These are phyloP conservation scores for Vanilla planifolia DNA, from an alignment of 106 monocot genomes.

Conservation along the genomic window DNA sequence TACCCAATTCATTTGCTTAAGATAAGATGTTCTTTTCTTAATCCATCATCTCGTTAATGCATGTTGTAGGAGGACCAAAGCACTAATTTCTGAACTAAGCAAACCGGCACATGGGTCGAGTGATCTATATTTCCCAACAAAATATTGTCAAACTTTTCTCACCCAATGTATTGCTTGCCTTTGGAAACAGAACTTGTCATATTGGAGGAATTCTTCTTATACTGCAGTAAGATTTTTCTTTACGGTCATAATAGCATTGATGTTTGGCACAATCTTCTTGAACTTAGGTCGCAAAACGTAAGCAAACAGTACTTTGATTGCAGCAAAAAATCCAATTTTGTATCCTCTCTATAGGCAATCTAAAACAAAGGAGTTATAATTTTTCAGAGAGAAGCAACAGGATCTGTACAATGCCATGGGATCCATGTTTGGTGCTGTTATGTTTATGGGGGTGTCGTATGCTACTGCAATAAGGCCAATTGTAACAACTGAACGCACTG, in stretches of 20 bases:
- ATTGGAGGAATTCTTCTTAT: slow-evolving; percentile 33
- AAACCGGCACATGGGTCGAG: slow-evolving; percentile 11
- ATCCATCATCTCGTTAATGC: background rate
- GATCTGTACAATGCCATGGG: slow-evolving; percentile 48
- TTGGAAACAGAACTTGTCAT: slow-evolving; percentile 26
- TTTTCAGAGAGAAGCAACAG: slow-evolving; percentile 8
- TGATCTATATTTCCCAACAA: slow-evolving; percentile 20
- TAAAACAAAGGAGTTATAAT: background rate
- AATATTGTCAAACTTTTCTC: slow-evolving; percentile 10
- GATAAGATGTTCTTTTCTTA: background rate
- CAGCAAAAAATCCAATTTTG: too few relatives aligned
- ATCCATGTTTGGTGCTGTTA: slow-evolving; percentile 43
- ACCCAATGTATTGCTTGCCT: slow-evolving; percentile 27
- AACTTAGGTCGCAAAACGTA: slow-evolving; percentile 21
- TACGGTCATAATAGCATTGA: slow-evolving; percentile 16
- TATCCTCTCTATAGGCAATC: background rate
- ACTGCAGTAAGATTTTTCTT: slow-evolving; percentile 20
- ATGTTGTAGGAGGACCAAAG: slow-evolving; percentile 18
- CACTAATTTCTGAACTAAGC: slow-evolving; percentile 15
- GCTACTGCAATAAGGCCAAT: slow-evolving; percentile 54
- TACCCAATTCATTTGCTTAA: background rate
- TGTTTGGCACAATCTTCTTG: slow-evolving; percentile 30
- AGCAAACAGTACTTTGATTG: background rate
- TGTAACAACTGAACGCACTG: slow-evolving; percentile 51
- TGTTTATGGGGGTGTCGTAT: slow-evolving; percentile 58